These are phyloP conservation scores for Lizonia empirigonia DNA, from an alignment of 2,329 filamentous ascomycete genomes.

Conservation along the genomic window DNA sequence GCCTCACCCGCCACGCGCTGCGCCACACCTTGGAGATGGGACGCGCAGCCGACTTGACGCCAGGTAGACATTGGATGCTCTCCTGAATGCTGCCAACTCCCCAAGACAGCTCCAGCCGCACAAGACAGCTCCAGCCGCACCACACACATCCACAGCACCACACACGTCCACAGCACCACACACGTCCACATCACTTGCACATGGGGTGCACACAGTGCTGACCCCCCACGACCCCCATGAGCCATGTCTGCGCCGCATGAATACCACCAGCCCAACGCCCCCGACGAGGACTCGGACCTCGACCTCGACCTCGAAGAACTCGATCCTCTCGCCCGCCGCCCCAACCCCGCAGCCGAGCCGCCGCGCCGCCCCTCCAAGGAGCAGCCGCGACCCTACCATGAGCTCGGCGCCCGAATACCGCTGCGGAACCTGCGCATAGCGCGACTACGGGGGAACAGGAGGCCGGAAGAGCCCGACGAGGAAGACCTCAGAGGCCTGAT, in stretches of 20 bases:
- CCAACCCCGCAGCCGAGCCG: slow-evolving; percentile 30
- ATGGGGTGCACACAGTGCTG: neutral
- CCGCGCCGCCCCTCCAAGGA: slow-evolving; percentile 40
- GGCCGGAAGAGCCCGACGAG: slow-evolving; percentile 60
- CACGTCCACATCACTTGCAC: slow-evolving; percentile 1
- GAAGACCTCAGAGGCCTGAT: slow-evolving; percentile 70
- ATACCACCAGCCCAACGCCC: slow-evolving; percentile 62
- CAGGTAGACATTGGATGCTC: slow-evolving; percentile 6
- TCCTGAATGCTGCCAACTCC: slow-evolving; percentile 29
- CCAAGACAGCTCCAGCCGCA: slow-evolving; percentile 22
- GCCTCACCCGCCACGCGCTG: neutral
- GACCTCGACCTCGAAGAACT: slow-evolving; percentile 81
- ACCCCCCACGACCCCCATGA: slow-evolving; percentile 34
- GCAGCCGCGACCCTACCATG: slow-evolving; percentile 42
- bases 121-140: neutral
- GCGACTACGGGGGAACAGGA: slow-evolving; percentile 51
- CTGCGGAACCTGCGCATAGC: slow-evolving; percentile 65
- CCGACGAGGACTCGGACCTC: slow-evolving; percentile 70
- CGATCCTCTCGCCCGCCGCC: slow-evolving; percentile 61
- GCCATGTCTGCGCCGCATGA: slow-evolving; percentile 55
- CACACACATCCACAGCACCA: neutral
- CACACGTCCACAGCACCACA: too few species aligned
- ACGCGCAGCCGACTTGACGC: slow-evolving; percentile 3
- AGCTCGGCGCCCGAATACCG: slow-evolving; percentile 66
- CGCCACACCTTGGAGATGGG: slow-evolving; percentile 8